phyloP scores from a whole-genome alignment of 176 grass and related monocot genomes.

The Phragmites australis region DNA sequence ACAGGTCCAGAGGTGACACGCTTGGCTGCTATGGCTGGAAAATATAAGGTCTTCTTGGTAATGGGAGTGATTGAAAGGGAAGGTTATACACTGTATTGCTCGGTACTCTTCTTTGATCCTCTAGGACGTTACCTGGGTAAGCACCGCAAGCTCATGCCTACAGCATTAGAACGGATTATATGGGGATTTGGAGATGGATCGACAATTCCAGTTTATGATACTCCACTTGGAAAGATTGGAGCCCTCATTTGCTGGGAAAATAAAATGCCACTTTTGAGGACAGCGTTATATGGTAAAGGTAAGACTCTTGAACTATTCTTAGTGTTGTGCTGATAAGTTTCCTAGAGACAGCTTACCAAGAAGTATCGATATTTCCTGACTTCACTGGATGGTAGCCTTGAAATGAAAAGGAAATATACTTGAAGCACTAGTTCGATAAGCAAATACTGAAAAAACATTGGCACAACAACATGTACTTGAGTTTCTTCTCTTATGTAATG shows the following conservation, averaged over 20 bases:
- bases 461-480: neutral
- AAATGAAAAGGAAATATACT: slow-evolving; percentile 5
- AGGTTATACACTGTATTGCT: slow-evolving; percentile 86
- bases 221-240: slow-evolving; percentile 88
- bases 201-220: slow-evolving; percentile 92
- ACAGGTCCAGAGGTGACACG: slow-evolving; percentile 85
- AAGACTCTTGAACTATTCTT: neutral
- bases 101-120: slow-evolving; percentile 85
- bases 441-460: neutral
- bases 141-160: slow-evolving; percentile 93
- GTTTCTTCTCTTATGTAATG: neutral
- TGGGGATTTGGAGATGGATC: slow-evolving; percentile 96
- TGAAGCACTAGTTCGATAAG: neutral
- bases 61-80: slow-evolving; percentile 96
- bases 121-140: slow-evolving; percentile 81
- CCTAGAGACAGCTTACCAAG: neutral
- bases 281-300: slow-evolving; percentile 93
- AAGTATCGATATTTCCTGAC: neutral
- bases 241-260: slow-evolving; percentile 98
- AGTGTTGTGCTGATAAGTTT: neutral
- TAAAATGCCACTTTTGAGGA: slow-evolving; percentile 89
- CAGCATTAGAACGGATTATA: slow-evolving; percentile 77
- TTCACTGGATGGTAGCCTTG: neutral
- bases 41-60: slow-evolving; percentile 89
- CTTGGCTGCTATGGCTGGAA: slow-evolving; percentile 76